Base-by-base conservation (phyloP, 1,284 basidiomycete genomes). In the Apiotrichum gamsii region DNA sequence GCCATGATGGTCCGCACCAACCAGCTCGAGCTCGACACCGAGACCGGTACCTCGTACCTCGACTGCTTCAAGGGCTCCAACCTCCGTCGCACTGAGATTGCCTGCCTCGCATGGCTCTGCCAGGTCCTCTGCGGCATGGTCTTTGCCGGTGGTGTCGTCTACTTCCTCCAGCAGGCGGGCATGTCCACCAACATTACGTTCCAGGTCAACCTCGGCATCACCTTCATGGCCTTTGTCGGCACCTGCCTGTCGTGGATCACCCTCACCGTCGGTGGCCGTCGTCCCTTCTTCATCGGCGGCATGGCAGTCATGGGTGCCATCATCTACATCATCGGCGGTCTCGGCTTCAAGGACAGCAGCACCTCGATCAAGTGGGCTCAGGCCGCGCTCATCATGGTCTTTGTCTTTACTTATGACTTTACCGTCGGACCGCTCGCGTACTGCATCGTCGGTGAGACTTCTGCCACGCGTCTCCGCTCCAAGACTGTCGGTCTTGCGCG, bases 401-500 rank as follows among this genome's bases (percentile, higher is more conserved):
- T 58, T 42, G 51, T 58, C 31, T 57, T 61, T 25, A 38, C 49
- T 20, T 61, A 47, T 44, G 61, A 64, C 49, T 43, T 59, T 20
- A 61, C 64, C 14, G 47, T 60, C 45, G 64, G 64, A 9, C 63
- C 62, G 2, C 54, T 65, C 32, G 68, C 31, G 4, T 19, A 36
- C 3, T 21, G 5, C 34, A 53, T 75, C 31, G 70, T 75, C 32
- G 70, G 70, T 10, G 74, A 75, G 51, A 64, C 69, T 16, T 57
- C 64, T 0, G 71, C 72, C 15, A 73, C 71, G 10, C 69, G 74
- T 24, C 63, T 75, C 4, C 64, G 74, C 37, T 65, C 70, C 41
- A 77, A 77, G 61, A 72, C 76, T 4, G 71, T 77, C 58, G 76
- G 72, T 4, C 65, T 78, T 11, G 53, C 58, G 10, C 66, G 76